These are phyloP conservation scores for Entamoeba moshkovskii DNA, from an alignment of 208 protist species.

Conservation along the genomic window DNA sequence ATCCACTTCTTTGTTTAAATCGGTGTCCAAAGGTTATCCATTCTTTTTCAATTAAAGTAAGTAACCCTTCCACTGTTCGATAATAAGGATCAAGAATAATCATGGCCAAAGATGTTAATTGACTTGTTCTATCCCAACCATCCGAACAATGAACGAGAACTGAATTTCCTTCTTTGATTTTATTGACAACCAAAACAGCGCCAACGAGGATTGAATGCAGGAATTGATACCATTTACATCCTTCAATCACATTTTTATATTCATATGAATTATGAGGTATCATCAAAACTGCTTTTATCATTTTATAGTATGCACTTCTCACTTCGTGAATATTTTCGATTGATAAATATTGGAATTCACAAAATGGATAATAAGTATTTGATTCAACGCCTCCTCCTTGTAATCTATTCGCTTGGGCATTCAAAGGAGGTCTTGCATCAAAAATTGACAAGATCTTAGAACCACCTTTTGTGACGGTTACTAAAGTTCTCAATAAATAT, in stretches of 20 bases:
- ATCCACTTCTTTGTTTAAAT: slow-evolving; percentile 44
- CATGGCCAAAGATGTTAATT: slow-evolving; percentile 58
- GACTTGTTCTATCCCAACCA: slow-evolving; percentile 82
- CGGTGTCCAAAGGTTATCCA: slow-evolving; percentile 76
- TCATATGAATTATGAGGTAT: not conserved
- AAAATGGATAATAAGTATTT: not conserved
- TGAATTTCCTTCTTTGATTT: slow-evolving; percentile 19
- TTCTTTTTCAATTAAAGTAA: slow-evolving; percentile 73
- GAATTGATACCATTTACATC: slow-evolving; percentile 34
- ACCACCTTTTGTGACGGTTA: not conserved
- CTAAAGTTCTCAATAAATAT: not conserved
- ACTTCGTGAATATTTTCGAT: not conserved
- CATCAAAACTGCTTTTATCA: not conserved
- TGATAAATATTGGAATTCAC: not conserved
- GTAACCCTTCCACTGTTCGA: slow-evolving; percentile 59
- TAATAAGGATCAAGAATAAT: slow-evolving; percentile 76
- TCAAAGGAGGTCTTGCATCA: not conserved
- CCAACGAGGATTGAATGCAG: slow-evolving; percentile 26
- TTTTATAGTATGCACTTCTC: not conserved
- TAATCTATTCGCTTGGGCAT: not conserved
- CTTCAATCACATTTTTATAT: not conserved
- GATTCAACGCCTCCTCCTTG: not conserved
- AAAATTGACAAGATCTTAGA: not conserved
- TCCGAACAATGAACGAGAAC: slow-evolving; percentile 58
- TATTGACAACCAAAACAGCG: not conserved